Conservation (phyloP, 371 early-diverging fungal species). For the Mucor lusitanicus region DNA sequence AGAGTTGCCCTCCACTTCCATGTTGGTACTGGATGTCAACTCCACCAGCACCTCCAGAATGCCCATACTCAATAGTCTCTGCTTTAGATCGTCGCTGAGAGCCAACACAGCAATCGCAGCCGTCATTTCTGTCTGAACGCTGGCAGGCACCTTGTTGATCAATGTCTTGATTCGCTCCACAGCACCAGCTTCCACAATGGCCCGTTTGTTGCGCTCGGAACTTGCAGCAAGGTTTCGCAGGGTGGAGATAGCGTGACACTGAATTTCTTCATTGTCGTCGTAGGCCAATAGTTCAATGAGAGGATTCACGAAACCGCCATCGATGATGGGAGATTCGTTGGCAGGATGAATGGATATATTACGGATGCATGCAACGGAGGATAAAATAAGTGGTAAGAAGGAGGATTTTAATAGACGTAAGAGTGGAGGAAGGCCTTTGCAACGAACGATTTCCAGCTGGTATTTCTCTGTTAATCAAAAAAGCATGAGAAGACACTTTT, state of each 20-base stretch:
- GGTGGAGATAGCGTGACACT: slow-evolving; percentile 86
- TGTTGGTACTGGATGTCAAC: slow-evolving; percentile 56
- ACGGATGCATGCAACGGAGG: slow-evolving; percentile 90
- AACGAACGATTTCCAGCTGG: slow-evolving; percentile 81
- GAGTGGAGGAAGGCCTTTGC: slow-evolving; percentile 75
- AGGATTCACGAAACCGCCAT: slow-evolving; percentile 79
- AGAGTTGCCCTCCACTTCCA: slow-evolving; percentile 83
- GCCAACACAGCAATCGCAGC: slow-evolving; percentile 88
- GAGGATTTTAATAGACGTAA: slow-evolving; percentile 77
- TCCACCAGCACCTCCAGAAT: slow-evolving; percentile 76
- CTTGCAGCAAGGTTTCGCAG: slow-evolving; percentile 87
- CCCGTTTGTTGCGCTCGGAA: slow-evolving; percentile 76
- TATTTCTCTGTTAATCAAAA: slow-evolving; percentile 62
- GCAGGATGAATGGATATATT: slow-evolving; percentile 90
- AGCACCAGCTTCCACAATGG: slow-evolving; percentile 80
- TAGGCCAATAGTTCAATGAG: slow-evolving; percentile 73
- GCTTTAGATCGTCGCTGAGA: slow-evolving; percentile 78
- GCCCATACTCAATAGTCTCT: slow-evolving; percentile 62
- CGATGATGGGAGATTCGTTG: slow-evolving; percentile 87
- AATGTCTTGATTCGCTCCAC: slow-evolving; percentile 74
- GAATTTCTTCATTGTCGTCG: slow-evolving; percentile 82
- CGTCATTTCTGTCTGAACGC: slow-evolving; percentile 84
- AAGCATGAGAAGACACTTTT: neutral
- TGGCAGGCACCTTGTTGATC: slow-evolving; percentile 58
- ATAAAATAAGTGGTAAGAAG: slow-evolving; percentile 76